Conservation (phyloP, 768 basidiomycete genomes). For the Tricholoma furcatifolium region DNA sequence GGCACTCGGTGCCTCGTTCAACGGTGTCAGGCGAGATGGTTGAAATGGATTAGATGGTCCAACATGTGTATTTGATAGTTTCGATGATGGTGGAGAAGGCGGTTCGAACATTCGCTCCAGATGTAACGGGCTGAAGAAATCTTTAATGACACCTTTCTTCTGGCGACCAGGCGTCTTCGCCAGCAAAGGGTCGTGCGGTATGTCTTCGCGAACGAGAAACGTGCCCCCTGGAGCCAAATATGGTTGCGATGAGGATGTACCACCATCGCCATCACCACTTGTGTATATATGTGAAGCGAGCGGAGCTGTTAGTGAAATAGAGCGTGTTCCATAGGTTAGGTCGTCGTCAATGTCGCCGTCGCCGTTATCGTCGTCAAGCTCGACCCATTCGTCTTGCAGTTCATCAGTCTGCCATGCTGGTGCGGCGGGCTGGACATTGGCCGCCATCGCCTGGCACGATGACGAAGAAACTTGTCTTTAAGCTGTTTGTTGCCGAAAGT, state of each 20-base stretch:
- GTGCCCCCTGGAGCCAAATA: conserved; percentile 52
- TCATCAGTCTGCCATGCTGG: conserved; percentile 91
- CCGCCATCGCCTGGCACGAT: conserved; percentile 30
- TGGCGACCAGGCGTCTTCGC: conserved; percentile 65
- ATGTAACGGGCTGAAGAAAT: conserved; percentile 85
- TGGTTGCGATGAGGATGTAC: conserved; percentile 23
- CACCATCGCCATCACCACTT: conserved; percentile 34
- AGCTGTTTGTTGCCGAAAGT: conserved; percentile 3
- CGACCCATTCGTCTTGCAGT: conserved; percentile 90
- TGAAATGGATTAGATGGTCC: conserved; percentile 15
- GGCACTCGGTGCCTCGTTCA: background rate
- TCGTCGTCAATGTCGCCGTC: conserved; percentile 35
- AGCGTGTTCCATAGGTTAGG: conserved; percentile 48
- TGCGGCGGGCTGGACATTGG: conserved; percentile 13
- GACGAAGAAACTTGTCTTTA: conserved; percentile 4
- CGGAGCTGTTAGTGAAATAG: conserved; percentile 58
- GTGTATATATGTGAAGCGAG: conserved; percentile 55
- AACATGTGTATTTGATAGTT: conserved; percentile 12
- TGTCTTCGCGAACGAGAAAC: conserved; percentile 72
- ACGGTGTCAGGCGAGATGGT: conserved; percentile 2
- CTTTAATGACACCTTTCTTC: conserved; percentile 64
- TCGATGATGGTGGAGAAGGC: conserved; percentile 81
- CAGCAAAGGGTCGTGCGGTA: conserved; percentile 51
- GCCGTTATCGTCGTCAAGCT: conserved; percentile 47
- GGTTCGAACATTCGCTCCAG: conserved; percentile 94